Conservation (phyloP, 2,329 filamentous ascomycete species). For the Nigrograna mackinnonii region DNA sequence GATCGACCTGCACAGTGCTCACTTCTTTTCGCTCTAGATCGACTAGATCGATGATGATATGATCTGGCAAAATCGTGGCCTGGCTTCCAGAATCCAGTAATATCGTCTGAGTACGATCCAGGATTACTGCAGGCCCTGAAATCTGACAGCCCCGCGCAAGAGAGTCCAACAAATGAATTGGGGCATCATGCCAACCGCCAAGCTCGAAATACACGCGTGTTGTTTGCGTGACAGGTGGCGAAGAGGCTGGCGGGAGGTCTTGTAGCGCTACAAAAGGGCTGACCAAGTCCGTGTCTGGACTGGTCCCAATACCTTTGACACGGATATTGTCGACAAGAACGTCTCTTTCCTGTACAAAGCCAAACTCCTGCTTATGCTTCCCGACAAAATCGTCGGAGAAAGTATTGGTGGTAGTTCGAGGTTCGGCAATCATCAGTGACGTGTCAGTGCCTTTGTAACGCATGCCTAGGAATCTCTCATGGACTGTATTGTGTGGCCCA, state of each 20-base stretch:
- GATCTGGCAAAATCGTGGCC: conserved; percentile 40
- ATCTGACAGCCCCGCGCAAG: conserved; percentile 21
- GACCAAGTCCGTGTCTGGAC: too few species aligned
- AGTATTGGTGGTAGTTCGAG: conserved; percentile 37
- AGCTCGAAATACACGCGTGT: conserved; percentile 24
- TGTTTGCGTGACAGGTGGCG: conserved; percentile 5
- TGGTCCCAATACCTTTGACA: conserved; percentile 42
- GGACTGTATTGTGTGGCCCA: conserved; percentile 8
- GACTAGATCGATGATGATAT: conserved; percentile 49
- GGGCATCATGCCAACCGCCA: conserved; percentile 18
- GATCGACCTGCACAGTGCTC: too few species aligned
- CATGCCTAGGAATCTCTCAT: conserved; percentile 47
- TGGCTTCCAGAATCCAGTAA: conserved; percentile 43
- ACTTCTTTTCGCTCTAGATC: too few species aligned
- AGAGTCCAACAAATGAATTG: conserved; percentile 23
- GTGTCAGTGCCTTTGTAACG: conserved; percentile 50
- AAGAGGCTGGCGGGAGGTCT: conserved; percentile 17
- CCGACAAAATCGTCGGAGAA: conserved; percentile 35
- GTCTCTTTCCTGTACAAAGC: conserved; percentile 42
- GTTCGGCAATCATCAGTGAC: conserved; percentile 45
- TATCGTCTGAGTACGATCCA: conserved; percentile 52
- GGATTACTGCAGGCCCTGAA: conserved; percentile 33
- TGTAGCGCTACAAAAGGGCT: conserved; percentile 9
- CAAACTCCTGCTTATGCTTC: conserved; percentile 48
- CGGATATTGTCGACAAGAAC: conserved; percentile 50